These are phyloP conservation scores for Boeremia lycopersici DNA, from an alignment of 2,329 filamentous ascomycete genomes.

Conservation along the genomic window DNA sequence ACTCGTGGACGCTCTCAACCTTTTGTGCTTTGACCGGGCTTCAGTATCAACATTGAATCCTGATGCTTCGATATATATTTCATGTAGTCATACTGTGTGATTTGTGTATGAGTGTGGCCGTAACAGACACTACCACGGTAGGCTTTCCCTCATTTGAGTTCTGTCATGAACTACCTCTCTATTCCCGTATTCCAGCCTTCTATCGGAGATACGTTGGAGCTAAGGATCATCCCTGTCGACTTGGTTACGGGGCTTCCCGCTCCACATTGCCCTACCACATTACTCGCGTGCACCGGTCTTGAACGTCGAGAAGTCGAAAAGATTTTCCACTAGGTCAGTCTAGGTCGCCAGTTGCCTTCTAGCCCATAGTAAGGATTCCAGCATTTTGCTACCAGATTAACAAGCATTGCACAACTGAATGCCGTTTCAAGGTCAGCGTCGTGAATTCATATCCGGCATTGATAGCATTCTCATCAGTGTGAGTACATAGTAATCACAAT, in stretches of 20 bases:
- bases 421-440: no score
- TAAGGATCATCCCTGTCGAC: background rate
- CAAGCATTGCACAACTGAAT: no score
- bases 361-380: no score
- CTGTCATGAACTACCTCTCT: no score
- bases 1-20: background rate
- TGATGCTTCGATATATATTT: background rate
- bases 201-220: background rate
- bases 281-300: slow-evolving; percentile 1
- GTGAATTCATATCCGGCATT: no score
- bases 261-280: no score
- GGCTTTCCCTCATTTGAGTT: background rate
- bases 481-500: no score
- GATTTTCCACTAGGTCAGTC: background rate
- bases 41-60: background rate
- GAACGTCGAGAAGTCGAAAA: background rate
- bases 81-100: background rate
- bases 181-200: no score
- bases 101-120: background rate
- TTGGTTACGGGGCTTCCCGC: background rate
- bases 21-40: background rate
- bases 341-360: background rate
- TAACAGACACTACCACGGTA: background rate
- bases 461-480: no score
- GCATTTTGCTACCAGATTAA: no score